Base-by-base conservation (phyloP, 2,329 filamentous ascomycete species). In the Botrytis byssoidea region DNA sequence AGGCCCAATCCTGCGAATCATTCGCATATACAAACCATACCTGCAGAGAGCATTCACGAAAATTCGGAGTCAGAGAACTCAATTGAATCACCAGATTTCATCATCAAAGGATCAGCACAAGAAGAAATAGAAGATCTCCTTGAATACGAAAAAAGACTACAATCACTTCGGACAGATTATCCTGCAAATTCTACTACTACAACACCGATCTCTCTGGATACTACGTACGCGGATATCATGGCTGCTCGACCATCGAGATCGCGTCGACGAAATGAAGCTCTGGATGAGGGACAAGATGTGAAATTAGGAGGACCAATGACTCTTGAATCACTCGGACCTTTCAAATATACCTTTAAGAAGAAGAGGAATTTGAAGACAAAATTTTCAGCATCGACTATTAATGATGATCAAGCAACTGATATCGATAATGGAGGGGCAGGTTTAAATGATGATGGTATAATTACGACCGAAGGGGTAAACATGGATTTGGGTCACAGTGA, bases 291-390 rank as follows among this genome's bases (percentile, higher is more conserved):
- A 4, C 29, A 37, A n/a, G 74, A 74, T n/a, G 35, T 73, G 42
- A 71, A 12, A 25, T 40, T 75, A 32, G 46, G 60, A 37, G 72
- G 72, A 25, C 74, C 74, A 5, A 68, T 75, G 72, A 74, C 60
- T 60, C 57, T 75, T 29, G 74, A 67, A 59, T 75, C 74, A 51
- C 61, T 75, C 20, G 74, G 74, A 4, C 60, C 74, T 35, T 75
- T 75, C 68, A 75, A 70, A 65, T 75, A 75, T 44, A 75, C 74
- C 5, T 74, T 75, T 37, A 75, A 69, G 29, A 74, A 73, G 46
- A 74, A 74, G 72, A 75, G 72, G 66, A 72, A 74, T 29, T 25
- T 32, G 57, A 60, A 70, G 46, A 37, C 44, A 12, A 73, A 61
- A 48, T 68, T 51, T 48, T 67, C 73, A n/a, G 29, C 59, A 48